These are phyloP conservation scores for Cutaneotrichosporon cutaneum DNA, from an alignment of 1,284 basidiomycete genomes.

Conservation along the genomic window DNA sequence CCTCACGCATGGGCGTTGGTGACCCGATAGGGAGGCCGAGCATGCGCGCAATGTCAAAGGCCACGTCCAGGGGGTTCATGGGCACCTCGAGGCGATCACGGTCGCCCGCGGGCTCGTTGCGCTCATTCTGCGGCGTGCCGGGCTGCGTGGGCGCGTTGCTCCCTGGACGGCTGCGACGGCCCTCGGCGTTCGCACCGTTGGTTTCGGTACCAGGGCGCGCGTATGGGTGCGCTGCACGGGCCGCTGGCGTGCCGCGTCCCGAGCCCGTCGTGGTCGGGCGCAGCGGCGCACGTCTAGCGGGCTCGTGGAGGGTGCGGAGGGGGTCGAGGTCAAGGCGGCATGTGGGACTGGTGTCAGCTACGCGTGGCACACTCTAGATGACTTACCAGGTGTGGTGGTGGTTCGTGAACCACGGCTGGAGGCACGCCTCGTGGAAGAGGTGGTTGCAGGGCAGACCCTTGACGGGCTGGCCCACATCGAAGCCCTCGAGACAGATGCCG, in stretches of 20 bases:
- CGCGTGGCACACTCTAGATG: neutral
- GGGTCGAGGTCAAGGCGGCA: slow-evolving; percentile 53
- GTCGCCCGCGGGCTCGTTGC: neutral
- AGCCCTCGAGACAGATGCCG: slow-evolving; percentile 46
- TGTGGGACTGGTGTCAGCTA: slow-evolving; percentile 39
- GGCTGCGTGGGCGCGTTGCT: neutral
- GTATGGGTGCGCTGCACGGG: slow-evolving; percentile 28
- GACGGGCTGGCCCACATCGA: slow-evolving; percentile 31
- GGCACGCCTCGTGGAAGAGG: slow-evolving; percentile 47
- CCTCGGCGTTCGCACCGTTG: neutral
- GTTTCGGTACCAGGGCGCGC: slow-evolving; percentile 18
- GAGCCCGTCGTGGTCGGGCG: slow-evolving; percentile 31
- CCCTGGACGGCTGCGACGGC: neutral
- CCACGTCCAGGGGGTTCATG: slow-evolving; percentile 4
- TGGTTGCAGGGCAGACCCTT: slow-evolving; percentile 52
- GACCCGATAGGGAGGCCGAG: slow-evolving; percentile 28
- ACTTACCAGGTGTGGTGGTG: slow-evolving; percentile 52
- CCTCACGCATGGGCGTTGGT: slow-evolving; percentile 28
- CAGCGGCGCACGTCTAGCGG: slow-evolving; percentile 28
- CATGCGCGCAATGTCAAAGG: slow-evolving; percentile 14
- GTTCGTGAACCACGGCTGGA: slow-evolving; percentile 48
- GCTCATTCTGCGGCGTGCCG: neutral
- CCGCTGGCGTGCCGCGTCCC: slow-evolving; percentile 23
- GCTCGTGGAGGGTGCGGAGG: slow-evolving; percentile 38
- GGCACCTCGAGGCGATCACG: neutral